phyloP scores from a whole-genome alignment of 1,139 yeast genomes.

The Kodamaea derodonti region DNA sequence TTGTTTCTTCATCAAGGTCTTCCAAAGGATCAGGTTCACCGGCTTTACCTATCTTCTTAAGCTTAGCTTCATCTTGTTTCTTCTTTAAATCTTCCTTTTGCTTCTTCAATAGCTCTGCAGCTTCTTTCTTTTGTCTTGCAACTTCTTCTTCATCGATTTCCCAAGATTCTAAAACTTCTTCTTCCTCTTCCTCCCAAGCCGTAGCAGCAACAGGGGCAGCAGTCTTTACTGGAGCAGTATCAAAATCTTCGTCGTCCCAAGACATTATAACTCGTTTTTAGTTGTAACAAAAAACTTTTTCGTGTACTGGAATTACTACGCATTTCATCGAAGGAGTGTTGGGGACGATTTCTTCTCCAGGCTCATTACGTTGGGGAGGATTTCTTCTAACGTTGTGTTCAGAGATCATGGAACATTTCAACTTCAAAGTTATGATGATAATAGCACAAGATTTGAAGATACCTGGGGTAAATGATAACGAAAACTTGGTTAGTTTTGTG shows the following conservation, averaged over 20 bases:
- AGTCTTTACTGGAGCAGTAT: conserved; percentile 52
- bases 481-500: conserved; percentile 12
- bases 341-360: not conserved
- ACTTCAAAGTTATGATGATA: not conserved
- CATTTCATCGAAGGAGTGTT: not conserved
- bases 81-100: conserved; percentile 41
- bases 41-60: conserved; percentile 21
- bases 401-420: not conserved
- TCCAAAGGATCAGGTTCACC: conserved; percentile 57
- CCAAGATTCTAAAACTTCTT: conserved; percentile 81
- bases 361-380: not conserved
- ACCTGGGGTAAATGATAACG: conserved; percentile 14
- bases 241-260: conserved; percentile 90
- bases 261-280: conserved; percentile 26
- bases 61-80: conserved; percentile 33
- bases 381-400: not conserved
- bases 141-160: conserved; percentile 69
- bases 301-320: not conserved
- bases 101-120: conserved; percentile 36
- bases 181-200: conserved; percentile 81
- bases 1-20: conserved; percentile 56
- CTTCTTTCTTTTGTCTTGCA: conserved; percentile 41
- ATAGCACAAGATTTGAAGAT: conserved; percentile 5
- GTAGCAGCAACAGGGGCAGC: conserved; percentile 32
- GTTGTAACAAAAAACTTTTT: not conserved